Evolutionary conservation across 257 asterid species (phyloP).

Genomic region (Petrea volubilis): DNA sequence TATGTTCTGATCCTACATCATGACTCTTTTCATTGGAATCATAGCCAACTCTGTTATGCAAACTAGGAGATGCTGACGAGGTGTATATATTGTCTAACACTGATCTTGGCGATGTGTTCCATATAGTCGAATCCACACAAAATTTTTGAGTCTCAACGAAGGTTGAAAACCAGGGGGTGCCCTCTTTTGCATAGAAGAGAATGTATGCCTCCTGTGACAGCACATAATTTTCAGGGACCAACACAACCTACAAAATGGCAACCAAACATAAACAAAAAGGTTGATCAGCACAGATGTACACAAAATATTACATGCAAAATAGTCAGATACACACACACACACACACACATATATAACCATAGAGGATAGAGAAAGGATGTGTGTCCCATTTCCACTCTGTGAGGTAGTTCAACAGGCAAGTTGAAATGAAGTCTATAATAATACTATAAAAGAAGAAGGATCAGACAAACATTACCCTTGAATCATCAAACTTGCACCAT

Average conservation of each 20-base stretch:
- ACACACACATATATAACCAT: background rate
- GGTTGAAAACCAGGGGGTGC: slow-evolving; percentile 68
- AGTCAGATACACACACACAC: background rate
- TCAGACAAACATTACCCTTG: slow-evolving; percentile 46
- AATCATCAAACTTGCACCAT: slow-evolving; percentile 91
- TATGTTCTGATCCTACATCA: slow-evolving; percentile 25
- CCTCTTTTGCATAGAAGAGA: slow-evolving; percentile 77
- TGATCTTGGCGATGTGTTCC: slow-evolving; percentile 77
- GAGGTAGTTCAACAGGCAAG: slow-evolving; percentile 6
- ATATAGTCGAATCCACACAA: slow-evolving; percentile 27
- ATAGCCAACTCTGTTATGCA: slow-evolving; percentile 9
- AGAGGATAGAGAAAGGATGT: background rate
- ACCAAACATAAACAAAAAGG: slow-evolving; percentile 15
- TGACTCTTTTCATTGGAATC: slow-evolving; percentile 33
- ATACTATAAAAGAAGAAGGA: background rate
- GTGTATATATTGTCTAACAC: slow-evolving; percentile 56
- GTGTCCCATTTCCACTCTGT: background rate
- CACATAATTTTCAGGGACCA: slow-evolving; percentile 65
- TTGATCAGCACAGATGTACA: background rate
- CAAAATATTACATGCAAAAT: background rate
- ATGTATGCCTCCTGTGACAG: slow-evolving; percentile 86
- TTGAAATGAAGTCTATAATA: background rate
- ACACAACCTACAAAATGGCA: slow-evolving; percentile 46
- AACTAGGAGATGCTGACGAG: slow-evolving; percentile 28
- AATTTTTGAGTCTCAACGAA: slow-evolving; percentile 53